Evolutionary conservation across 495 filamentous ascomycete genomes (phyloP).

Genomic region (Penicillium verhagenii): DNA sequence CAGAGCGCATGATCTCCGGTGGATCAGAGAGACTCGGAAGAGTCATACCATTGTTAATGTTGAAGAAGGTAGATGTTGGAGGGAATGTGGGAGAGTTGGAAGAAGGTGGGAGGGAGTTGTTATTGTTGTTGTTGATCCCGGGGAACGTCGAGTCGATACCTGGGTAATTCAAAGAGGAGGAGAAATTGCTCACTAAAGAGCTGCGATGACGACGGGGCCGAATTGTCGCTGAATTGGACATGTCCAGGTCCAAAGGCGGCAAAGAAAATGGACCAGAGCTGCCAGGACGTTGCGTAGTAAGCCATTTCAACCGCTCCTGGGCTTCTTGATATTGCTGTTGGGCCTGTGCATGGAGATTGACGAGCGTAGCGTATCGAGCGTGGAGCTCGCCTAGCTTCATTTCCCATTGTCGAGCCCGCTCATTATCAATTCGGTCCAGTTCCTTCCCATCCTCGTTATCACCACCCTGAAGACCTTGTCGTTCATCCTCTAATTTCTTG

Average conservation of each 20-base stretch:
- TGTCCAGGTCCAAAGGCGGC: conserved; percentile 43
- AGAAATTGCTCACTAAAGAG: conserved; percentile 49
- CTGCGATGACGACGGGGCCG: conserved; percentile 50
- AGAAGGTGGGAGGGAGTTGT: too few species aligned
- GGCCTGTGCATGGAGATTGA: conserved; percentile 47
- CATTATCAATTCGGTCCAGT: conserved; percentile 51
- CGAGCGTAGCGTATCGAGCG: conserved; percentile 49
- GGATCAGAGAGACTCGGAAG: conserved; percentile 40
- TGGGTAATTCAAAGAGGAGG: conserved; percentile 45
- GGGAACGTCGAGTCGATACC: conserved; percentile 38
- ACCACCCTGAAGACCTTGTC: conserved; percentile 44
- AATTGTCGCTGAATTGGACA: conserved; percentile 40
- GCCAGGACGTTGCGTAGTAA: conserved; percentile 42
- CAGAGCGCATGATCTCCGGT: conserved; percentile 38
- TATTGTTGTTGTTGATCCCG: conserved; percentile 43
- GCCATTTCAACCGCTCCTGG: conserved; percentile 51
- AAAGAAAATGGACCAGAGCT: conserved; percentile 45
- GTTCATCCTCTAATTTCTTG: conserved; percentile 62
- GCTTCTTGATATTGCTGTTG: conserved; percentile 54
- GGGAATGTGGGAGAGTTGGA: conserved; percentile 51
- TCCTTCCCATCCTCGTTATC: conserved; percentile 52
- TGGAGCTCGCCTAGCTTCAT: conserved; percentile 47
- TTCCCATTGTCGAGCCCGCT: conserved; percentile 58
- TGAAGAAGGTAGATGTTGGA: conserved; percentile 53
- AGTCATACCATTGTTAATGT: conserved; percentile 58